A percentile compares a stretch with the other conserved stretches of the same genome.
These are phyloP conservation scores for Sporodiniella umbellata DNA, from an alignment of 371 early-diverging fungal genomes.

Conservation along the genomic window DNA sequence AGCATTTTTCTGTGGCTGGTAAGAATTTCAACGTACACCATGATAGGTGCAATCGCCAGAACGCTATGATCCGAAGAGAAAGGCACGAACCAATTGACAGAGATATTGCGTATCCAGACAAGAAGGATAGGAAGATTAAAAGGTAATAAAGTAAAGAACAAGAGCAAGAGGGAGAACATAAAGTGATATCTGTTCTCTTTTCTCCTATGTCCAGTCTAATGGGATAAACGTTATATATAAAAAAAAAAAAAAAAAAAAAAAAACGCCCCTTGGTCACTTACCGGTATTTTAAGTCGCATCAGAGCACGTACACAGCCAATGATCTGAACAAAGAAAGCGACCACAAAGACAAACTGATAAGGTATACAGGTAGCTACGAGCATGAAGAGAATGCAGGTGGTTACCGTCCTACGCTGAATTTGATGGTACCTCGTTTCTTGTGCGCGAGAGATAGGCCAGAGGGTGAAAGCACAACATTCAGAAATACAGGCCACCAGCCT, in stretches of 20 bases:
- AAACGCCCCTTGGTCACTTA: no score
- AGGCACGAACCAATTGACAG: constrained; percentile 61
- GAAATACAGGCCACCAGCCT: constrained; percentile 8
- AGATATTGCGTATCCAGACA: constrained; percentile 63
- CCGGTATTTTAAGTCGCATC: constrained; percentile 32
- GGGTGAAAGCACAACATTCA: constrained; percentile 1
- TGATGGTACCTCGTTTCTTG: constrained; percentile 35
- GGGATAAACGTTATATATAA: background rate
- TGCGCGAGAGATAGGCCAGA: constrained; percentile 15
- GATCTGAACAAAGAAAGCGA: constrained; percentile 72
- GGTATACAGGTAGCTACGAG: constrained; percentile 74
- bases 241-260: background rate
- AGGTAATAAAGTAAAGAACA: constrained; percentile 59
- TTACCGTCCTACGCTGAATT: constrained; percentile 51
- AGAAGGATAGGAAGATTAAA: constrained; percentile 57
- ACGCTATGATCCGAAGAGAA: constrained; percentile 60
- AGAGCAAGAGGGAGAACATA: constrained; percentile 51
- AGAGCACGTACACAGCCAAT: constrained; percentile 62
- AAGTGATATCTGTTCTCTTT: constrained; percentile 56
- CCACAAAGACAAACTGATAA: constrained; percentile 80
- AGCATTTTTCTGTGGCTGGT: constrained; percentile 41
- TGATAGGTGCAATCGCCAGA: constrained; percentile 54
- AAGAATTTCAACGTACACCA: constrained; percentile 53
- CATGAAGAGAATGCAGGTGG: constrained; percentile 56
- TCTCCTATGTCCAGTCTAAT: constrained; percentile 10